Percentiles rank a stretch among this genome's conserved stretches.
Evolutionary conservation across 805 yeast species (phyloP).

Genomic region (Metschnikowia shivogae): DNA sequence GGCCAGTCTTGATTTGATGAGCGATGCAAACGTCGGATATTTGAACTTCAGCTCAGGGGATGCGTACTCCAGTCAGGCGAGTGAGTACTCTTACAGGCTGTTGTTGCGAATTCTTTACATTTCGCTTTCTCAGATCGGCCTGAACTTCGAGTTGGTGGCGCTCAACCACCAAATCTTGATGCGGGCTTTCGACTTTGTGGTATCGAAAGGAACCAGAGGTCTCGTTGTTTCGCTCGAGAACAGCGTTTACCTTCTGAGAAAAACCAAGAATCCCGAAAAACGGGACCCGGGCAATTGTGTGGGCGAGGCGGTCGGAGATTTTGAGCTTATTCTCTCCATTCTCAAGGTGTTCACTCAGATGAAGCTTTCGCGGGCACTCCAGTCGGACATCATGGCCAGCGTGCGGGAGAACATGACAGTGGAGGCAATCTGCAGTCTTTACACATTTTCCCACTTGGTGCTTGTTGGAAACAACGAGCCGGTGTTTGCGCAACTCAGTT

Average conservation of each 20-base stretch:
- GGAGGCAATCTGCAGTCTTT: slow-evolving; percentile 58
- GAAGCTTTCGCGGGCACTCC: slow-evolving; percentile 45
- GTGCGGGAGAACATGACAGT: slow-evolving; percentile 59
- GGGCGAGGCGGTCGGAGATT: slow-evolving; percentile 57
- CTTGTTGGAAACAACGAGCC: slow-evolving; percentile 56
- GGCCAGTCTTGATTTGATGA: slow-evolving; percentile 42
- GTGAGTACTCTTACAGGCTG: slow-evolving; percentile 46
- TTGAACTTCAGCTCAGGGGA: slow-evolving; percentile 28
- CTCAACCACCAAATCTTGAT: slow-evolving; percentile 49
- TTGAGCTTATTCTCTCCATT: slow-evolving; percentile 59
- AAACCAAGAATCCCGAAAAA: slow-evolving; percentile 26
- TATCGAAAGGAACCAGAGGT: slow-evolving; percentile 62
- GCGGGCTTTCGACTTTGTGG: slow-evolving; percentile 57
- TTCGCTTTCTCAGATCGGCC: slow-evolving; percentile 41
- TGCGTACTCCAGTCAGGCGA: slow-evolving; percentile 17
- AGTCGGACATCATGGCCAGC: slow-evolving; percentile 46
- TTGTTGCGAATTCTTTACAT: slow-evolving; percentile 56
- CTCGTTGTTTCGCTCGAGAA: slow-evolving; percentile 57
- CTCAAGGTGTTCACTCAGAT: slow-evolving; percentile 53
- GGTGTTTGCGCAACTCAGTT: slow-evolving; percentile 65
- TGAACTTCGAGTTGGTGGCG: slow-evolving; percentile 37
- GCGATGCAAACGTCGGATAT: slow-evolving; percentile 49
- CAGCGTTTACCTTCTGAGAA: slow-evolving; percentile 43
- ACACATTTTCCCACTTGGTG: slow-evolving; percentile 61
- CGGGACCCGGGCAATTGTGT: slow-evolving; percentile 23